Base-by-base conservation (phyloP, 1,139 yeast species). In the Magnusiomyces clavatus region DNA sequence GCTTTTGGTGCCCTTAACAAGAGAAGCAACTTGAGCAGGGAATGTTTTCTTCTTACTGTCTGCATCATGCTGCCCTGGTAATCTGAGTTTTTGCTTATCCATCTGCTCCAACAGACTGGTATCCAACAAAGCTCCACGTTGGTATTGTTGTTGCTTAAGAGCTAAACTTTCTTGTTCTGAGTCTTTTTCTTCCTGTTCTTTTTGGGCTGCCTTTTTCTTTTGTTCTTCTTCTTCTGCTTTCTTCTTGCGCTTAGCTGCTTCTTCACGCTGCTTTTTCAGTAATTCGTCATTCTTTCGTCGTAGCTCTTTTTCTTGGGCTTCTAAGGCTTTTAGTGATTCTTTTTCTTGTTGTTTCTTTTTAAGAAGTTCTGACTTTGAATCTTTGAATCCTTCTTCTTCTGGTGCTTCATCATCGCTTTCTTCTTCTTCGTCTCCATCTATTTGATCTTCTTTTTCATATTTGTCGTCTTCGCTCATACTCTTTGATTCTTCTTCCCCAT, bases 301-400 rank as follows among this genome's bases (percentile, higher is more conserved):
- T 17, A 16, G 16, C 24, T 44, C 24, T 17, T 29, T 19, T 14
- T 35, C 47, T 12, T 44, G 40, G 10, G 40, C 39, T 11, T 39
- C 40, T 24, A 35, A 20, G 14, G 35, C 13, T 16, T 8, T 19
- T n/a, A 44, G 35, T n/a, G 36, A 19, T 5, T 17, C 47, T 24
- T 44, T 13, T 44, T 44, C 24, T n/a, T 44, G 40, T 16, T 39
- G 47, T 36, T 44, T 38, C 36, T 44, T n/a, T 24, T 35, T 34
- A 14, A 36, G 20, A 11, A 44, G 31, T 2, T 38, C 13, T 14
- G 35, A 6, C 14, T 35, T 44, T 13, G 47, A 35, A 10, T 44
- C 31, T 35, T 36, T 11, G 40, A 44, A 44, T 44, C 47, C 47
- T 44, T 44, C 47, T 44, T 44, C 47, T 17, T 44, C 47, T 16